A percentile compares a stretch with the other conserved stretches of the same genome.
phyloP scores from a whole-genome alignment of 768 basidiomycete genomes.

The Lentinula detonsa region DNA sequence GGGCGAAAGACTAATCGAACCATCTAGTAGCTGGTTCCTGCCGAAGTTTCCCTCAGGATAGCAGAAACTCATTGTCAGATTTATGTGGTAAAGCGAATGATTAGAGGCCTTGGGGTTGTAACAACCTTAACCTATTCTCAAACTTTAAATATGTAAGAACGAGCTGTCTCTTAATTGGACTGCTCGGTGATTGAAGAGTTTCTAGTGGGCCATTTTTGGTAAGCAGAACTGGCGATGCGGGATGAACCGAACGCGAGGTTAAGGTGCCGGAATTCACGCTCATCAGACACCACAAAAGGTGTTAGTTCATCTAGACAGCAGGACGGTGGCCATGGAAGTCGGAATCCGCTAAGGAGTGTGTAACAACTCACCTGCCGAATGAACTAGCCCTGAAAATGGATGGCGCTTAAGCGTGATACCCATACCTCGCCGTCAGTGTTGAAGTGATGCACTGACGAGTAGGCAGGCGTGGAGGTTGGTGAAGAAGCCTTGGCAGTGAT shows the following conservation, averaged over 20 bases:
- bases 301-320: constrained; percentile 87
- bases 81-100: constrained; percentile 82
- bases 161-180: constrained; percentile 78
- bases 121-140: constrained; percentile 82
- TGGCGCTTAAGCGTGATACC: constrained; percentile 85
- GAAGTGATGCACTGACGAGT: constrained; percentile 67
- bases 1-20: constrained; percentile 96
- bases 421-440: constrained; percentile 77
- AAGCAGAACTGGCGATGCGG: constrained; percentile 66
- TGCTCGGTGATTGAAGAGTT: constrained; percentile 79
- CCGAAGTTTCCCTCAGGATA: constrained; percentile 78
- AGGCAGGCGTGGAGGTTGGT: constrained; percentile 75
- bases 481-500: constrained; percentile 76
- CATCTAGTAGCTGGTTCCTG: constrained; percentile 91
- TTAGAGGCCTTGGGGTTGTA: constrained; percentile 88
- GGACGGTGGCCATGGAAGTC: constrained; percentile 86
- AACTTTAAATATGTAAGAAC: constrained; percentile 85
- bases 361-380: constrained; percentile 89
- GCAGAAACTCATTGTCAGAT: constrained; percentile 49
- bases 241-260: constrained; percentile 66
- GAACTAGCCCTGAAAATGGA: constrained; percentile 90
- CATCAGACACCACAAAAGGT: constrained; percentile 83
- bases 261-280: constrained; percentile 79
- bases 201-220: constrained; percentile 78
- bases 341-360: constrained; percentile 83